Percentiles rank a stretch among this genome's conserved stretches.
Evolutionary conservation across 768 basidiomycete genomes (phyloP).

Genomic region (Suillus plorans): DNA sequence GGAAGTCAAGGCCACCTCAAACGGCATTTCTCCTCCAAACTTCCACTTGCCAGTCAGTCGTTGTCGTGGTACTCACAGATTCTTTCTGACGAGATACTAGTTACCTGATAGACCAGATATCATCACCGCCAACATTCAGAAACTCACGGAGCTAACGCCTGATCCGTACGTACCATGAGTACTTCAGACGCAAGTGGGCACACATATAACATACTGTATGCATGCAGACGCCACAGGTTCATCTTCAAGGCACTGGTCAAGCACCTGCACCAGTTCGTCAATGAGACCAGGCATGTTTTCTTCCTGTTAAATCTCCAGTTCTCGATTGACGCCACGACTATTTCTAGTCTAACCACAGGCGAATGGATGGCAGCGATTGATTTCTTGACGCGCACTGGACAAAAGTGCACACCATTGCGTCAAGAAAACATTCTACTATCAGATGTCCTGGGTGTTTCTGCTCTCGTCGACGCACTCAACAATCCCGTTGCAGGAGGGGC

Average conservation of each 20-base stretch:
- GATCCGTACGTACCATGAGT: conserved; percentile 35
- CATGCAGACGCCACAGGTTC: conserved; percentile 43
- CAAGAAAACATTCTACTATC: conserved; percentile 88
- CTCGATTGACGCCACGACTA: neutral
- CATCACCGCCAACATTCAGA: conserved; percentile 48
- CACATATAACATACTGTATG: neutral
- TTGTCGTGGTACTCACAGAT: neutral
- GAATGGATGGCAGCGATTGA: conserved; percentile 84
- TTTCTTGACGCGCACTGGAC: conserved; percentile 74
- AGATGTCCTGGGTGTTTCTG: conserved; percentile 75
- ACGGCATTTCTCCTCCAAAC: conserved; percentile 39
- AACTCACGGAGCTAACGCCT: conserved; percentile 36
- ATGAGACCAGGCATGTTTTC: conserved; percentile 56
- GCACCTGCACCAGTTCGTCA: conserved; percentile 74
- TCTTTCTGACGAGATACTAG: conserved; percentile 25
- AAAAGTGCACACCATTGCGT: conserved; percentile 68
- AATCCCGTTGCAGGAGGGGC: conserved; percentile 60
- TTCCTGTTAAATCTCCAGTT: neutral
- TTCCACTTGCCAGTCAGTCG: conserved; percentile 41
- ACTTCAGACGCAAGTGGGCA: neutral
- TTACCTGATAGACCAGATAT: conserved; percentile 48
- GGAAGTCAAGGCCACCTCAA: conserved; percentile 30
- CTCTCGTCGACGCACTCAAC: conserved; percentile 74
- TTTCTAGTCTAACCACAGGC: conserved; percentile 62
- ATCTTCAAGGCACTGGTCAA: conserved; percentile 52